phyloP scores from a whole-genome alignment of 768 basidiomycete genomes.

The Boletus edulis region DNA sequence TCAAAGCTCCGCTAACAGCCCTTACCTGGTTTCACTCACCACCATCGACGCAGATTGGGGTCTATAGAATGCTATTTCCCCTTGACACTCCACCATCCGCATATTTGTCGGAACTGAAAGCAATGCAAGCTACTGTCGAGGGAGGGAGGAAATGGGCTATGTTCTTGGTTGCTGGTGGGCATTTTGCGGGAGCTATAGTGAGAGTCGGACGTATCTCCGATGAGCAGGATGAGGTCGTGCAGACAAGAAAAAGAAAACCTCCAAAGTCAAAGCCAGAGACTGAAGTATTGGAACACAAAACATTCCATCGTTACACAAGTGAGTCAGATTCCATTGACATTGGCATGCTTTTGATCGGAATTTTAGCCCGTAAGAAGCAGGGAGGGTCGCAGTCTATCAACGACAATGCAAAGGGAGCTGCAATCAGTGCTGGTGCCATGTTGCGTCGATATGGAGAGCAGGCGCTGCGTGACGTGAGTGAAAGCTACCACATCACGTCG shows the following conservation, averaged over 20 bases:
- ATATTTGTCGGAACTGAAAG: slow-evolving; percentile 60
- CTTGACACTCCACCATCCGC: slow-evolving; percentile 34
- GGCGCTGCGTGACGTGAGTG: slow-evolving; percentile 78
- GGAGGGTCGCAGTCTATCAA: slow-evolving; percentile 92
- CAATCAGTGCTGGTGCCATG: slow-evolving; percentile 91
- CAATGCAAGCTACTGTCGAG: slow-evolving; percentile 55
- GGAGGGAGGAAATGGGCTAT: slow-evolving; percentile 83
- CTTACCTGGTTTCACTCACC: slow-evolving; percentile 90
- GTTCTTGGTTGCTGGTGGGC: slow-evolving; percentile 97
- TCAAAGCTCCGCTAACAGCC: slow-evolving; percentile 57
- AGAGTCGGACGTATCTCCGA: slow-evolving; percentile 58
- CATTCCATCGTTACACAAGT: slow-evolving; percentile 99
- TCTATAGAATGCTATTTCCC: slow-evolving; percentile 80
- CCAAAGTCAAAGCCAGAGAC: slow-evolving; percentile 72
- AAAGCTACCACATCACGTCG: background rate
- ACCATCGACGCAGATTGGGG: slow-evolving; percentile 83
- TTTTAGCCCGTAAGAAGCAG: slow-evolving; percentile 91
- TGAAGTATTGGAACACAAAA: slow-evolving; percentile 87
- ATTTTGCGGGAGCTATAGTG: slow-evolving; percentile 92
- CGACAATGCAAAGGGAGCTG: slow-evolving; percentile 90
- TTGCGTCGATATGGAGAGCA: slow-evolving; percentile 95
- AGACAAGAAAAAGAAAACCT: slow-evolving; percentile 50
- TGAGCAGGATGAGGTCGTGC: slow-evolving; percentile 38
- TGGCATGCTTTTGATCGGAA: slow-evolving; percentile 6
- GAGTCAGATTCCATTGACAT: slow-evolving; percentile 30